These are phyloP conservation scores for Morella rubra DNA, from an alignment of 306 rosid species.

Conservation along the genomic window DNA sequence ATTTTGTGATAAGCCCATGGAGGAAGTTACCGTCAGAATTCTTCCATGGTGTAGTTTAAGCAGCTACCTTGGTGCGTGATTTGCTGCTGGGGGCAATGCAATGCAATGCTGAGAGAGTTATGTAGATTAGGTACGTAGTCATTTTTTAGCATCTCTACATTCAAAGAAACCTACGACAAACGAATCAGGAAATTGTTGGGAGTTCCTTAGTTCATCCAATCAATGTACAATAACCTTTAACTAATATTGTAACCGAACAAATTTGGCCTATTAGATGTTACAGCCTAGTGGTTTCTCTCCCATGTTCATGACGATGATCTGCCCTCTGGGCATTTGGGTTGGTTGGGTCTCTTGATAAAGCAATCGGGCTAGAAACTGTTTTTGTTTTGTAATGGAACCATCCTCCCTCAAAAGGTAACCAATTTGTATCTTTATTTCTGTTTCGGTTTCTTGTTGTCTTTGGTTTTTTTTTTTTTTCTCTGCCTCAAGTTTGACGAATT, in stretches of 20 bases:
- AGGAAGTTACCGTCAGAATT: slow-evolving; percentile 54
- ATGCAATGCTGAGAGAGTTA: slow-evolving; percentile 49
- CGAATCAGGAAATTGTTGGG: slow-evolving; percentile 68
- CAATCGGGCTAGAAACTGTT: slow-evolving; percentile 9
- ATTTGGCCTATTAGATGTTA: slow-evolving; percentile 47
- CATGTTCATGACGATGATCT: slow-evolving; percentile 23
- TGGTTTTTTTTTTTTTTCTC: neutral
- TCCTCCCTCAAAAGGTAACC: slow-evolving; percentile 31
- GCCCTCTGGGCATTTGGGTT: slow-evolving; percentile 27
- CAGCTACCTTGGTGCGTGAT: slow-evolving; percentile 54
- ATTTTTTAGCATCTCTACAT: slow-evolving; percentile 70
- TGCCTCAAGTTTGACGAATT: neutral
- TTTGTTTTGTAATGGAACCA: slow-evolving; percentile 25
- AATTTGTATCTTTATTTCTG: slow-evolving; percentile 8
- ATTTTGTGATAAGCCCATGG: slow-evolving; percentile 70
- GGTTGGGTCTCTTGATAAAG: slow-evolving; percentile 15
- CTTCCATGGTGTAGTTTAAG: slow-evolving; percentile 63
- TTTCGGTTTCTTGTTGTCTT: neutral
- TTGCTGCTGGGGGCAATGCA: slow-evolving; percentile 63
- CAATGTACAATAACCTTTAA: slow-evolving; percentile 73
- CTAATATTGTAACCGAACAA: slow-evolving; percentile 57
- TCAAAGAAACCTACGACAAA: slow-evolving; percentile 50
- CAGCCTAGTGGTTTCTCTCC: slow-evolving; percentile 36
- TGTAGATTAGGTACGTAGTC: slow-evolving; percentile 75
- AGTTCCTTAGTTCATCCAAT: slow-evolving; percentile 60